These are phyloP conservation scores for Corymbia calophylla DNA, from an alignment of 441 rosid species.

Conservation along the genomic window DNA sequence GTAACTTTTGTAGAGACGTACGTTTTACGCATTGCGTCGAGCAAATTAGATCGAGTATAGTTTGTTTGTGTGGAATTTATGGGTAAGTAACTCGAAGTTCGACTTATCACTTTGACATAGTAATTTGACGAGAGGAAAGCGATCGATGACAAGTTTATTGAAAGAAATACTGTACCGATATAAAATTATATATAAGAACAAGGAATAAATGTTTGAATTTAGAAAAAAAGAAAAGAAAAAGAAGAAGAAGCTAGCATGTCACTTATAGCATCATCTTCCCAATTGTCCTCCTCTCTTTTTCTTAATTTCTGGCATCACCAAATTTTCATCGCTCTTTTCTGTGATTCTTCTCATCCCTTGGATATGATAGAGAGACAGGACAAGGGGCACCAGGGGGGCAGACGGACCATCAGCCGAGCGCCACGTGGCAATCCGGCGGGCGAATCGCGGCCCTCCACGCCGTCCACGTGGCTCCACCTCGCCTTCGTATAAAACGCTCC, in stretches of 20 bases:
- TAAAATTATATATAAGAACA: neutral
- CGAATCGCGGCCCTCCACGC: neutral
- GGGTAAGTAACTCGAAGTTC: too few relatives aligned
- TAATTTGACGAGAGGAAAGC: neutral
- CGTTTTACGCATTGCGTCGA: rapidly evolving
- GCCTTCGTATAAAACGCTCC: neutral
- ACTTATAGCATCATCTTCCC: neutral
- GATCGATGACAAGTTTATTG: neutral
- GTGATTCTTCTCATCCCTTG: neutral
- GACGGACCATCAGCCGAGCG: neutral
- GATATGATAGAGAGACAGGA: neutral
- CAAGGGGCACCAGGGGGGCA: neutral
- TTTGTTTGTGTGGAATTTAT: rapidly evolving
- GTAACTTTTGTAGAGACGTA: neutral
- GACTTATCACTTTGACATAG: too few relatives aligned
- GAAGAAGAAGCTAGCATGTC: neutral
- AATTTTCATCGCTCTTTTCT: neutral
- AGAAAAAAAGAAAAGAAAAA: too few relatives aligned
- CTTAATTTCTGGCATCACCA: neutral
- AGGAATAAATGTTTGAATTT: neutral
- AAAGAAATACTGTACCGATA: neutral
- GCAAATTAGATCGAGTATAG: rapidly evolving
- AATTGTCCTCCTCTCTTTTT: neutral
- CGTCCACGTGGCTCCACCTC: neutral
- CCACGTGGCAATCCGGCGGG: neutral